These are phyloP conservation scores for Warburgia ugandensis DNA, from an alignment of 164 flowering plant species.

Conservation along the genomic window DNA sequence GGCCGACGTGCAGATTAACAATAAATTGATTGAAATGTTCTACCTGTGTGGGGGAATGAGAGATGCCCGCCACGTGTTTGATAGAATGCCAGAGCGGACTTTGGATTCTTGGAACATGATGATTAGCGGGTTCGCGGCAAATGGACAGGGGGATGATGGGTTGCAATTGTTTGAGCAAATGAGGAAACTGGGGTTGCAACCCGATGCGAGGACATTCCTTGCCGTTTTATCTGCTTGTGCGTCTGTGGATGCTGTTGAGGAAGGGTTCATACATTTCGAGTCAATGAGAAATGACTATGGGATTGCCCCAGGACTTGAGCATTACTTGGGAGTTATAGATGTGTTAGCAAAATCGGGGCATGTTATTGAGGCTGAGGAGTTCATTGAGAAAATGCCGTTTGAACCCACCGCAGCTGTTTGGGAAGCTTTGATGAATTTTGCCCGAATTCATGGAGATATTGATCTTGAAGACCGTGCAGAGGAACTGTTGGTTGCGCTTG, in stretches of 20 bases:
- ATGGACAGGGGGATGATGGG: slow-evolving; percentile 71
- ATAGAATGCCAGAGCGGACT: slow-evolving; percentile 54
- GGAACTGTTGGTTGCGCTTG: slow-evolving; percentile 52
- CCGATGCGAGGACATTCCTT: slow-evolving; percentile 47
- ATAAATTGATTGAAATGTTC: slow-evolving; percentile 60
- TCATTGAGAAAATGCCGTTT: slow-evolving; percentile 44
- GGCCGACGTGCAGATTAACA: slow-evolving; percentile 42
- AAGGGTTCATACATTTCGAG: slow-evolving; percentile 62
- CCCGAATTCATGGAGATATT: slow-evolving; percentile 70
- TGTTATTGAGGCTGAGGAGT: slow-evolving; percentile 50
- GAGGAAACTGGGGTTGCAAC: slow-evolving; percentile 44
- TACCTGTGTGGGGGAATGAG: slow-evolving; percentile 52
- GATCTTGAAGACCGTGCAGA: slow-evolving; percentile 77
- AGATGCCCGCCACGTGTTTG: slow-evolving; percentile 70
- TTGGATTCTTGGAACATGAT: slow-evolving; percentile 70
- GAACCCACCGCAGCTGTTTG: slow-evolving; percentile 48
- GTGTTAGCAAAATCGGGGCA: slow-evolving; percentile 63
- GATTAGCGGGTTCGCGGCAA: slow-evolving; percentile 54
- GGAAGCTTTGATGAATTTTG: slow-evolving; percentile 64
- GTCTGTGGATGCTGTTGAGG: slow-evolving; percentile 65
- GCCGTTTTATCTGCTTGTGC: slow-evolving; percentile 61
- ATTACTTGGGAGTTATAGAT: slow-evolving; percentile 50
- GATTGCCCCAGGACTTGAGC: slow-evolving; percentile 46
- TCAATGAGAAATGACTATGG: slow-evolving; percentile 52
- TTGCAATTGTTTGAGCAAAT: slow-evolving; percentile 66